These are phyloP conservation scores for Trichoderma sp. DNA, from an alignment of 2,329 filamentous ascomycete species.

Conservation along the genomic window DNA sequence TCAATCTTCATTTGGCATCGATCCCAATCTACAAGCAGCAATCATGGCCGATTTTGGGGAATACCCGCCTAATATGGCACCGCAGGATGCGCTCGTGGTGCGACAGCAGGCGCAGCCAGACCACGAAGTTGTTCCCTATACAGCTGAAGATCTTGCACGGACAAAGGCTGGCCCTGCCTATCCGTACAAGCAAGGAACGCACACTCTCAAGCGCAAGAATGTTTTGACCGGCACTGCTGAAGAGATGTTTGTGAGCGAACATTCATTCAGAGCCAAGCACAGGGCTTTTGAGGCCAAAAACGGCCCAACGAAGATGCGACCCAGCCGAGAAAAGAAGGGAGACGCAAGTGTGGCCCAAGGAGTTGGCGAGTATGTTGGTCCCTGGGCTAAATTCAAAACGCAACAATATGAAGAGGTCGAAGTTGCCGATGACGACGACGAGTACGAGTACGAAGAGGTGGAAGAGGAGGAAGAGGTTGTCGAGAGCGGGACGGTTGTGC, in stretches of 20 bases:
- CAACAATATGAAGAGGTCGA: constrained; percentile 73
- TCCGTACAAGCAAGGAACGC: constrained; percentile 66
- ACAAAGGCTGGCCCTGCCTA: constrained; percentile 68
- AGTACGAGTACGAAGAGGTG: constrained; percentile 75
- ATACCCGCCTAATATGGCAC: constrained; percentile 64
- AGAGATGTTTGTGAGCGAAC: constrained; percentile 85
- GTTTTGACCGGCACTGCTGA: constrained; percentile 81
- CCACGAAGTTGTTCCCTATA: constrained; percentile 62
- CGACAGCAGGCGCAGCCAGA: constrained; percentile 53
- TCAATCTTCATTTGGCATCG: neutral
- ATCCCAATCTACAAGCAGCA: neutral
- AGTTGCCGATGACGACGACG: constrained; percentile 70
- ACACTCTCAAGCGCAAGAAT: constrained; percentile 70
- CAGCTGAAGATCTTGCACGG: constrained; percentile 68
- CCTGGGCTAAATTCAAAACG: constrained; percentile 82
- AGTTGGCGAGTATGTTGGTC: constrained; percentile 83
- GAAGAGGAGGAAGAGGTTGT: constrained; percentile 72
- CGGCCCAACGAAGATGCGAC: constrained; percentile 59
- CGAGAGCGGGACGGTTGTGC: constrained; percentile 60
- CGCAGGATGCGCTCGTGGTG: constrained; percentile 61
- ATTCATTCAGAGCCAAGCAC: constrained; percentile 84
- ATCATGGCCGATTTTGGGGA: constrained; percentile 61
- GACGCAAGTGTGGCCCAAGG: constrained; percentile 82
- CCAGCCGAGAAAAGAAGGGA: constrained; percentile 82
- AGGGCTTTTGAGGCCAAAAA: constrained; percentile 72